Evolutionary conservation across 2,329 filamentous ascomycete genomes (phyloP), one percentile per base, ranked within the genome.

Genomic region (Fusarium sp.): DNA sequence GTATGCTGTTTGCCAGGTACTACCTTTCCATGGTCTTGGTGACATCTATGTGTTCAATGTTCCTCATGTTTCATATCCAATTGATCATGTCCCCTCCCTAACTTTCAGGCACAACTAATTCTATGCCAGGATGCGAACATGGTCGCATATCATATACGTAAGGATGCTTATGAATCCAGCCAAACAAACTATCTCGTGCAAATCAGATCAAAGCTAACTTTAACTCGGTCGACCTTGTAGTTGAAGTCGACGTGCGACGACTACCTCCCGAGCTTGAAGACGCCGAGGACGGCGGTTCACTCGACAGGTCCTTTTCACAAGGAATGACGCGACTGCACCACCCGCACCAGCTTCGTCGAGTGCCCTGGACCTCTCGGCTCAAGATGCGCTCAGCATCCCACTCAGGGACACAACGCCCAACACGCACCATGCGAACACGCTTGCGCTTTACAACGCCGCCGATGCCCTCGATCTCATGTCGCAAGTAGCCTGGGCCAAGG

Each of bases 401-500:
- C 73, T 97, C 92, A 60, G 90, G 89, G 11, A 97, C 94, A 60
- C 89, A 92, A 5, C 89, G 90, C 1, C 93, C 94, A 0, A 97
- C 88, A 57, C 84, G 84, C 6, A 96, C 86, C 78, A 92, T 88
- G 69, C 89, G 88, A 69, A 95, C 91, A n/a, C 90, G 82, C 77
- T 94, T 96, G 59, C 89, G 90, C 80, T 96, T 96, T 49, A 97
- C 86, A 13, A 90, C 84, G 1, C 93, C 93, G 10, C 93, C 93
- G 39, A 97, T 91, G 3, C 93, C 93, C 70, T 96, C 92, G 57
- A 97, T 91, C 76, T 97, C 93, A 71, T 97, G 93, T 37, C 91
- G 83, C 53, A 88, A 83, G 71, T 97, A 97, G 4, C 93, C 93
- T 0, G 91, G 82, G 55, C 89, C 79, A 65, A 83, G 82, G 74